Evolutionary conservation across 805 yeast species (phyloP).

Genomic region (Candida tibetensis): DNA sequence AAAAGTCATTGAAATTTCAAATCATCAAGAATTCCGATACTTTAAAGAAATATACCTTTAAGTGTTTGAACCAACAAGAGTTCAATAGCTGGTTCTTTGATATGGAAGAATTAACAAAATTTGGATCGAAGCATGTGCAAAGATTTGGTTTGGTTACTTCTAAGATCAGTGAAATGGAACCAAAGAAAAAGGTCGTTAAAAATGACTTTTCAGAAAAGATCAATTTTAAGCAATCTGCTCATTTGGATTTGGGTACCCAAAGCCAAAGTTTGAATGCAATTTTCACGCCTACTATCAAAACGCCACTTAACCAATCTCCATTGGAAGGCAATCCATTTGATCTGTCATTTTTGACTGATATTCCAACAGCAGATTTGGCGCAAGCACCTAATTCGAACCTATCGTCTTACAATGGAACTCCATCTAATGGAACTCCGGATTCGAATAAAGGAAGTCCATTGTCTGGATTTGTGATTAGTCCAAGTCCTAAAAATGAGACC

Average conservation of each 20-base stretch:
- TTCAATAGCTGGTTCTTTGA: conserved; percentile 55
- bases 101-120: conserved; percentile 49
- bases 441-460: neutral
- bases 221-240: neutral
- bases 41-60: conserved; percentile 37
- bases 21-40: conserved; percentile 26
- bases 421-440: neutral
- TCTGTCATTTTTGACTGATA: conserved; percentile 17
- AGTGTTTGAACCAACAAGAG: conserved; percentile 44
- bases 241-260: conserved; percentile 2
- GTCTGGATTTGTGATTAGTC: neutral
- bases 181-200: conserved; percentile 13
- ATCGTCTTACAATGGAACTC: neutral
- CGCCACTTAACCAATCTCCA: conserved; percentile 28
- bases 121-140: conserved; percentile 41
- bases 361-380: conserved; percentile 1
- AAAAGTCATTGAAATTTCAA: conserved; percentile 32
- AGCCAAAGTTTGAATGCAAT: conserved; percentile 29
- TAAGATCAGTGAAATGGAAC: conserved; percentile 26
- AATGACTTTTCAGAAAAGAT: neutral
- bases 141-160: conserved; percentile 49
- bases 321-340: conserved; percentile 40
- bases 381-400: neutral
- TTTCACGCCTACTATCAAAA: conserved; percentile 35
- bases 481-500: neutral